Percentiles rank a stretch among this genome's conserved stretches.
Evolutionary conservation across 805 yeast species (phyloP).

Genomic region (Ogataea corticis): DNA sequence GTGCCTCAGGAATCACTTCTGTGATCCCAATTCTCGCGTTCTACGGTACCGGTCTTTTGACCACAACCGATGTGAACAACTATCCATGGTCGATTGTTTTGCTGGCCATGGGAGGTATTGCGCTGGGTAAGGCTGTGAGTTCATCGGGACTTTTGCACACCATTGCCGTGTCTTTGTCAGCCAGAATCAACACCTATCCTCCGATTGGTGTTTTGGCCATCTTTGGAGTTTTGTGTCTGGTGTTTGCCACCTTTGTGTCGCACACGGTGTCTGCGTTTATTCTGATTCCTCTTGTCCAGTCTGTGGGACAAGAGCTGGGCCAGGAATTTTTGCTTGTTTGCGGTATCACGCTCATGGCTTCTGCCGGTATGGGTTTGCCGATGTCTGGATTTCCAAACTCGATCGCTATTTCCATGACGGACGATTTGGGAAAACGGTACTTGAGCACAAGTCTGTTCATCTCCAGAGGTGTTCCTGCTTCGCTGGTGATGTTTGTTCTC

Average conservation of each 20-base stretch:
- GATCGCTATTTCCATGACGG: slow-evolving; percentile 57
- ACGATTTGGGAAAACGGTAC: slow-evolving; percentile 53
- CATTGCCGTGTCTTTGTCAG: slow-evolving; percentile 46
- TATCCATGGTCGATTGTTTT: slow-evolving; percentile 57
- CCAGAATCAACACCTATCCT: slow-evolving; percentile 41
- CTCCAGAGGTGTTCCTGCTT: slow-evolving; percentile 53
- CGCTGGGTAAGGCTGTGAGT: slow-evolving; percentile 51
- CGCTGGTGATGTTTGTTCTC: slow-evolving; percentile 43
- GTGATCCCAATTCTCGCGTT: slow-evolving; percentile 48
- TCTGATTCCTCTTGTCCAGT: slow-evolving; percentile 50
- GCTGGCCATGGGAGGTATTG: slow-evolving; percentile 58
- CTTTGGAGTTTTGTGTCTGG: slow-evolving; percentile 49
- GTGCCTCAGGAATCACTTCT: slow-evolving; percentile 50
- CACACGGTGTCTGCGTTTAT: slow-evolving; percentile 58
- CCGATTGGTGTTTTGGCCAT: slow-evolving; percentile 47
- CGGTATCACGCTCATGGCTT: slow-evolving; percentile 50
- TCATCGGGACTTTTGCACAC: slow-evolving; percentile 50
- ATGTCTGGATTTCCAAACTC: slow-evolving; percentile 59
- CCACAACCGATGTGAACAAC: slow-evolving; percentile 48
- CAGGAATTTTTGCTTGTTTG: slow-evolving; percentile 50
- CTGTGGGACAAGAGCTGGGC: slow-evolving; percentile 47
- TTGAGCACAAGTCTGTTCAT: slow-evolving; percentile 49
- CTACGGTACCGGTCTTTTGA: slow-evolving; percentile 50
- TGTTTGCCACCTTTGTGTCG: slow-evolving; percentile 54
- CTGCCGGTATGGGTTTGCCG: slow-evolving; percentile 59